Conservation (phyloP, 139 green algal genomes). For the Chlorella sp. region DNA sequence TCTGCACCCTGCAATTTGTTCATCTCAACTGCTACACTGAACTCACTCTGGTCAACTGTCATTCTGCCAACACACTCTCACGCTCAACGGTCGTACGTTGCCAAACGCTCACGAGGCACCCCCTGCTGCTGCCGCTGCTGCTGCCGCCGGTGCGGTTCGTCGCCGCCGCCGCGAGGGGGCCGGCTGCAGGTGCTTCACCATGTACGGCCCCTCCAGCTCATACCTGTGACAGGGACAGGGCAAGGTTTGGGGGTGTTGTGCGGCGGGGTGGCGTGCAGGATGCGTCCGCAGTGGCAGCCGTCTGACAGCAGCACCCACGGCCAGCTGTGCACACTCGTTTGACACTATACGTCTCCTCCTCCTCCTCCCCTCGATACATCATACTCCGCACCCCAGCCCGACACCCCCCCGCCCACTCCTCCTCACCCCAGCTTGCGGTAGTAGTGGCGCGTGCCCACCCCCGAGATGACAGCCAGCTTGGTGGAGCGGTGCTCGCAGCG, state of each 20-base stretch:
- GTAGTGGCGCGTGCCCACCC: slow-evolving; percentile 97
- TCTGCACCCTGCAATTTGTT: too few relatives aligned
- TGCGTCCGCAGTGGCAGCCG: too few relatives aligned
- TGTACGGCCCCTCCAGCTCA: slow-evolving; percentile 95
- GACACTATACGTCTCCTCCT: too few relatives aligned
- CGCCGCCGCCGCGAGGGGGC: slow-evolving; percentile 7
- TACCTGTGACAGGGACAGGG: slow-evolving; percentile 61
- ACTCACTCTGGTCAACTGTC: too few relatives aligned
- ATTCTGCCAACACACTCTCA: too few relatives aligned
- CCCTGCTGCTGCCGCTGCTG: background rate
- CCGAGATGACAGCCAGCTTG: slow-evolving; percentile 96
- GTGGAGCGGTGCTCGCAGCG: slow-evolving; percentile 83
- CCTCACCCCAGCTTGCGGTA: slow-evolving; percentile 83
- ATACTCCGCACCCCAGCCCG: background rate
- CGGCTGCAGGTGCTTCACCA: slow-evolving; percentile 78
- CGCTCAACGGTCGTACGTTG: too few relatives aligned
- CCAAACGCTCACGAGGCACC: background rate
- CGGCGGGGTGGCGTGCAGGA: background rate
- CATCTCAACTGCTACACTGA: too few relatives aligned
- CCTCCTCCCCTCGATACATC: too few relatives aligned
- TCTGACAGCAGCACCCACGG: too few relatives aligned
- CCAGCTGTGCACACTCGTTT: too few relatives aligned
- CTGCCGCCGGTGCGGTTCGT: background rate
- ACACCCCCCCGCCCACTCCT: background rate
- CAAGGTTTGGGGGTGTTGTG: slow-evolving; percentile 3